These are phyloP conservation scores for Fusarium torreyae DNA, from an alignment of 2,329 filamentous ascomycete genomes.

Conservation along the genomic window DNA sequence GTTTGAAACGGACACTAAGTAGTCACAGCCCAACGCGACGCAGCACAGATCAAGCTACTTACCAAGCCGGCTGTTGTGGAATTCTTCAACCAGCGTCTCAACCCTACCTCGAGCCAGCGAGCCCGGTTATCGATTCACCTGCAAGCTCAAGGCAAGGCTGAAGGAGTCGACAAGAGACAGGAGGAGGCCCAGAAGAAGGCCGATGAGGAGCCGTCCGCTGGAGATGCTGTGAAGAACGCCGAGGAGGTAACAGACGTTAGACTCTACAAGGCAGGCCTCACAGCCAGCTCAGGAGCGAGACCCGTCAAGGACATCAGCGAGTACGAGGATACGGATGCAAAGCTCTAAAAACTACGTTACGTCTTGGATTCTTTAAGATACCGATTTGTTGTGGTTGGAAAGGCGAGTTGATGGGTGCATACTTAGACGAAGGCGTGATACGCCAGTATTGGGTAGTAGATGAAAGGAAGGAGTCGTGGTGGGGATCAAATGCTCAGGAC, in stretches of 20 bases:
- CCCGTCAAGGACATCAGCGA: constrained; percentile 83
- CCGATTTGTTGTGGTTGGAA: constrained; percentile 17
- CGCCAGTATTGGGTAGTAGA: constrained; percentile 26
- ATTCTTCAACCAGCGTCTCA: constrained; percentile 84
- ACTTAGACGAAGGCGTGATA: constrained; percentile 34
- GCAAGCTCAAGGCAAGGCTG: constrained; percentile 75
- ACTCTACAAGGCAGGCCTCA: constrained; percentile 82
- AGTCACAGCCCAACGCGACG: constrained; percentile 78
- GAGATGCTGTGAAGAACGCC: constrained; percentile 58
- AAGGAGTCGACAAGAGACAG: constrained; percentile 65
- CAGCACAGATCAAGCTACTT: constrained; percentile 78
- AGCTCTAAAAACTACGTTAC: constrained; percentile 68
- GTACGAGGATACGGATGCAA: constrained; percentile 88
- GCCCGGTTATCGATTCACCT: constrained; percentile 91
- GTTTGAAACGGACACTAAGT: constrained; percentile 35
- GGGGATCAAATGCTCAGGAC: constrained; percentile 5
- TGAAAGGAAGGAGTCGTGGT: constrained; percentile 9
- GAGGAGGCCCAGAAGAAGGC: constrained; percentile 58
- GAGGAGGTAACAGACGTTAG: constrained; percentile 82
- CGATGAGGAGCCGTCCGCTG: constrained; percentile 50
- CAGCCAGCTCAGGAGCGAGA: constrained; percentile 79
- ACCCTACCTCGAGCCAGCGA: constrained; percentile 78
- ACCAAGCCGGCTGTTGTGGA: constrained; percentile 84
- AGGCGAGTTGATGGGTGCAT: constrained; percentile 18
- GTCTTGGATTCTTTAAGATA: constrained; percentile 11